Evolutionary conservation across 2,329 filamentous ascomycete species (phyloP), one percentile per base, ranked within the genome.

Genomic region (Colletotrichum sansevieriae): DNA sequence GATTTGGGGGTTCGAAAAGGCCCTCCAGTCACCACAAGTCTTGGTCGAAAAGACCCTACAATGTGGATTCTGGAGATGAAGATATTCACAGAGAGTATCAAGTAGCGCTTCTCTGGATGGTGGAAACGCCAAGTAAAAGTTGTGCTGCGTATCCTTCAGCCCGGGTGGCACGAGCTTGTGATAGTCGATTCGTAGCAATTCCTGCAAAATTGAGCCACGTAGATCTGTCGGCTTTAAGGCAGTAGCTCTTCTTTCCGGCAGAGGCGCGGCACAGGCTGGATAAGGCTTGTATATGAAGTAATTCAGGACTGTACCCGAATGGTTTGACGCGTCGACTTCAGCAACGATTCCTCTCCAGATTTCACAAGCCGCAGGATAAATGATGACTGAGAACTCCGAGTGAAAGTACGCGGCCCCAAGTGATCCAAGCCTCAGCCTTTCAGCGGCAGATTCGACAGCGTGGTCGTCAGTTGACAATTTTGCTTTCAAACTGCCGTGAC

Each of bases 41-140:
- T 81, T 72, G 55, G 80, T 82, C 7, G 77, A 79, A 35, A 79
- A 83, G 10, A 88, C 77, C 18, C 76, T 79, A 71, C 82, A 84
- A 2, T 78, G 70, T 0, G 78, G 71, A 37, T 83, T 78, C 41
- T 77, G 79, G 4, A 72, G 72, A 6, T 76, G 77, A 10, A 89
- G 73, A 84, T 85, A 88, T 18, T 76, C 74, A 33, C 74, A 77
- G 2, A 87, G n/a, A 9, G 83, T 78, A 9, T 76, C 71, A 18
- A 78, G 77, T 43, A 80, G 78, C 11, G 76, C 63, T 8, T 71
- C 65, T 33, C 77, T 76, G 2, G 78, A 76, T 0, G 73, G 72
- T 0, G 87, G 85, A 57, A 88, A 88, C 2, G 83, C 76, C 1
- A 89, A 73, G 68, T 83, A 88, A 71, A 88, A 84, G 25, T 74